phyloP scores from a whole-genome alignment of 169 alveolate species.

The Plasmodium fragile region DNA sequence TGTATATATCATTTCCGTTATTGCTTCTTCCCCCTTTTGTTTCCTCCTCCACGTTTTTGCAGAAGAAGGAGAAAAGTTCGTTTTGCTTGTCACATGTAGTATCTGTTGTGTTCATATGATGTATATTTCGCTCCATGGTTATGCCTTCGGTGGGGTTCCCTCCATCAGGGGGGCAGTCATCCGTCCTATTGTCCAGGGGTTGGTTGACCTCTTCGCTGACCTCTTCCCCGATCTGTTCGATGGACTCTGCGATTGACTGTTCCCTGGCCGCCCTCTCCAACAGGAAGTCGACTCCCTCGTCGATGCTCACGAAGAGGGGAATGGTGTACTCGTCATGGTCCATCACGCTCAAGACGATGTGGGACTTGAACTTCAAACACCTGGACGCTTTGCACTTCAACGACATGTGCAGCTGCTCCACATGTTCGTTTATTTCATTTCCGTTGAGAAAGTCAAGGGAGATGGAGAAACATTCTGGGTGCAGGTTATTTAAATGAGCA shows the following conservation, averaged over 20 bases:
- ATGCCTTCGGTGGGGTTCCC: background rate
- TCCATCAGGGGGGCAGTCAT: background rate
- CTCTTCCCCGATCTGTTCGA: background rate
- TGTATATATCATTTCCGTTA: slow-evolving; percentile 13
- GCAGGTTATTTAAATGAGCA: slow-evolving; percentile 21
- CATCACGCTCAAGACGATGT: slow-evolving; percentile 19
- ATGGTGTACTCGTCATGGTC: slow-evolving; percentile 37
- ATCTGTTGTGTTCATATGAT: background rate
- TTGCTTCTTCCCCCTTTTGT: background rate
- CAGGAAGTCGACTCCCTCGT: slow-evolving; percentile 50
- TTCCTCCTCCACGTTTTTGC: background rate
- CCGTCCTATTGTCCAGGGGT: background rate
- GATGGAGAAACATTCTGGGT: slow-evolving; percentile 18
- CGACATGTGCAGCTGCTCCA: slow-evolving; percentile 13
- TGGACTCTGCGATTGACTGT: too few species aligned
- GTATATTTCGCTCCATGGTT: background rate
- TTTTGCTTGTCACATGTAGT: background rate
- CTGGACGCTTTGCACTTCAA: slow-evolving; percentile 23
- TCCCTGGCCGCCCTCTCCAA: background rate
- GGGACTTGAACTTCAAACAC: slow-evolving; percentile 23
- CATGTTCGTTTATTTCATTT: slow-evolving; percentile 27
- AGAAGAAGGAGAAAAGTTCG: slow-evolving; percentile 18
- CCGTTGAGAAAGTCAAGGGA: slow-evolving; percentile 25
- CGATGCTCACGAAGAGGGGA: slow-evolving; percentile 43
- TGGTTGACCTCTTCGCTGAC: background rate